A percentile compares a stretch with the other conserved stretches of the same genome.
Conservation (phyloP, 352 stramenopile genomes). For the Phytopythium aichiense region DNA sequence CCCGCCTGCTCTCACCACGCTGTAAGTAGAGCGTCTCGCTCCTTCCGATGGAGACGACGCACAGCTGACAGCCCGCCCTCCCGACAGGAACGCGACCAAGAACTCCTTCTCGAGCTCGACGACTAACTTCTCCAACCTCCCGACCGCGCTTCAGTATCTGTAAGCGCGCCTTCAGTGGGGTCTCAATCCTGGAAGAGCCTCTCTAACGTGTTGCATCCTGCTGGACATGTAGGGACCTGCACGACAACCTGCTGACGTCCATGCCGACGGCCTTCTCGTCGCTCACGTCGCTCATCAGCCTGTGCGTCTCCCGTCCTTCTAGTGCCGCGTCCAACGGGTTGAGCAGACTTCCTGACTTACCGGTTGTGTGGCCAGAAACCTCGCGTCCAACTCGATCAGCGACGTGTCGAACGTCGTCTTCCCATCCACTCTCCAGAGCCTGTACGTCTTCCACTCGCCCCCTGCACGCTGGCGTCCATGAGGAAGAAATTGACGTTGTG, state of each 20-base stretch:
- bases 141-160: slow-evolving; percentile 40
- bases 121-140: slow-evolving; percentile 47
- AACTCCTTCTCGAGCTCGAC: slow-evolving; percentile 44
- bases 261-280: slow-evolving; percentile 41
- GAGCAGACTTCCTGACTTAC: background rate
- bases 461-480: background rate
- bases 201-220: background rate
- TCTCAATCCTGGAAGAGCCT: background rate
- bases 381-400: slow-evolving; percentile 52
- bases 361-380: slow-evolving; percentile 29
- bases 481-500: background rate
- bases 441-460: slow-evolving; percentile 14
- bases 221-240: slow-evolving; percentile 38
- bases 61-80: background rate
- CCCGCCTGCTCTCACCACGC: slow-evolving; percentile 32
- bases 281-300: slow-evolving; percentile 39
- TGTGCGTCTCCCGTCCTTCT: slow-evolving; percentile 29
- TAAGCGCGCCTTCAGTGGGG: slow-evolving; percentile 14
- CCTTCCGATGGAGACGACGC: background rate
- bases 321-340: background rate
- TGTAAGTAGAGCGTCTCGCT: slow-evolving; percentile 16
- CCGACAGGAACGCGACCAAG: slow-evolving; percentile 35
- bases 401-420: slow-evolving; percentile 43
- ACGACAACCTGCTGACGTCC: slow-evolving; percentile 43
- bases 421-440: slow-evolving; percentile 39